These are phyloP conservation scores for Daldinia caldariorum DNA, from an alignment of 495 filamentous ascomycete species.

Conservation along the genomic window DNA sequence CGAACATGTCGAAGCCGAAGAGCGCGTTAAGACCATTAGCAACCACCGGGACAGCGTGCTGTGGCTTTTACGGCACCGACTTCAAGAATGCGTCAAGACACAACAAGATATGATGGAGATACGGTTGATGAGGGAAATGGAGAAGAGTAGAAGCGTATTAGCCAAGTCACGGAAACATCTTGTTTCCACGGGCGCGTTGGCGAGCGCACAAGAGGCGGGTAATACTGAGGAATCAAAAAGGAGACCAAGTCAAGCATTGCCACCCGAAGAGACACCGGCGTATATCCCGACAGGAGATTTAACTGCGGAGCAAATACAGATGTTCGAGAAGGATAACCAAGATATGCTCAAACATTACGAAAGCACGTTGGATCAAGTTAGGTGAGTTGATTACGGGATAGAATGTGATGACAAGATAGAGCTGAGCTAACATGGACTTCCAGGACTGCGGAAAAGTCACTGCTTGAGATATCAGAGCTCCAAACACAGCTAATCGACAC, in stretches of 20 bases:
- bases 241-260: conserved; percentile 29
- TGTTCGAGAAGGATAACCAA: conserved; percentile 94
- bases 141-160: conserved; percentile 87
- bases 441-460: conserved; percentile 88
- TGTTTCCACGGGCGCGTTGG: conserved; percentile 25
- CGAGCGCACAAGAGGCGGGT: conserved; percentile 33
- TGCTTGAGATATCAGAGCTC: conserved; percentile 91
- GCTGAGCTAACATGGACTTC: conserved; percentile 19
- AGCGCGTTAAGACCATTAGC: conserved; percentile 64
- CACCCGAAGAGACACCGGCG: conserved; percentile 29
- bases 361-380: conserved; percentile 89
- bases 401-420: not conserved
- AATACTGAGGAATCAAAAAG: conserved; percentile 32
- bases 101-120: conserved; percentile 94
- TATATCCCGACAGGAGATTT: conserved; percentile 66
- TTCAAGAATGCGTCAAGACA: conserved; percentile 78
- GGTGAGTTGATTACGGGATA: conserved; percentile 62
- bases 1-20: conserved; percentile 78
- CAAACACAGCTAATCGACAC: conserved; percentile 89
- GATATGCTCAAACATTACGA: conserved; percentile 92
- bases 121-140: conserved; percentile 80
- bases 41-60: conserved; percentile 81
- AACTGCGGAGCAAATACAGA: conserved; percentile 83
- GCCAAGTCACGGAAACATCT: conserved; percentile 67
- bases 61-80: conserved; percentile 76